Evolutionary conservation across 2,329 filamentous ascomycete genomes (phyloP).

Genomic region (Epichloe festucae): DNA sequence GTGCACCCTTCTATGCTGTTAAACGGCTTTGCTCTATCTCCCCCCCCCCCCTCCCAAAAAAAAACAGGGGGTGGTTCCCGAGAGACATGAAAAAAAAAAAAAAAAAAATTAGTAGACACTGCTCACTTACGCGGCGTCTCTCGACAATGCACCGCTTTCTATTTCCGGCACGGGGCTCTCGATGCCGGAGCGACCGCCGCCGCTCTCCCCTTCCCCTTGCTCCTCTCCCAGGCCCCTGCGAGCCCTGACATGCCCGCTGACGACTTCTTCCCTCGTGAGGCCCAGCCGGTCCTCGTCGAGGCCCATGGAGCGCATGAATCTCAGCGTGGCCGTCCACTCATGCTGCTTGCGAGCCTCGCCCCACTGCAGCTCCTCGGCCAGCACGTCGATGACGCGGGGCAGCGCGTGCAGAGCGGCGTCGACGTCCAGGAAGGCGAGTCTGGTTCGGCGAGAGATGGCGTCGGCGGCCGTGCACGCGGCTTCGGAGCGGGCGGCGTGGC

Average conservation of each 20-base stretch:
- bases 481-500: slow-evolving; percentile 59
- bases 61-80: too few relatives aligned
- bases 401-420: slow-evolving; percentile 57
- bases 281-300: slow-evolving; percentile 17
- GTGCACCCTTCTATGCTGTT: too few relatives aligned
- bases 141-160: background rate
- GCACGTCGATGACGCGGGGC: slow-evolving; percentile 57
- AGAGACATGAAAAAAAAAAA: background rate
- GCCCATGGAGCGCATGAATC: slow-evolving; percentile 33
- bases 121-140: background rate
- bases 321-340: slow-evolving; percentile 40
- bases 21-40: too few relatives aligned
- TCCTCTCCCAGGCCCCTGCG: background rate
- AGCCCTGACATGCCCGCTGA: slow-evolving; percentile 1
- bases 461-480: slow-evolving; percentile 62
- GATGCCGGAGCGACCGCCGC: background rate
- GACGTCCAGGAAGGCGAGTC: slow-evolving; percentile 64
- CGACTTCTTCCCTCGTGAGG: slow-evolving; percentile 11
- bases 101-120: background rate
- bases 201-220: background rate
- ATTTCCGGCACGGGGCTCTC: background rate
- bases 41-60: too few relatives aligned
- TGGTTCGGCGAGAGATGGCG: slow-evolving; percentile 55
- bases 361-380: slow-evolving; percentile 59
- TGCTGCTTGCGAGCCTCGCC: slow-evolving; percentile 40